phyloP scores from a whole-genome alignment of 2,329 filamentous ascomycete species.

The Furcasterigmium sp. region DNA sequence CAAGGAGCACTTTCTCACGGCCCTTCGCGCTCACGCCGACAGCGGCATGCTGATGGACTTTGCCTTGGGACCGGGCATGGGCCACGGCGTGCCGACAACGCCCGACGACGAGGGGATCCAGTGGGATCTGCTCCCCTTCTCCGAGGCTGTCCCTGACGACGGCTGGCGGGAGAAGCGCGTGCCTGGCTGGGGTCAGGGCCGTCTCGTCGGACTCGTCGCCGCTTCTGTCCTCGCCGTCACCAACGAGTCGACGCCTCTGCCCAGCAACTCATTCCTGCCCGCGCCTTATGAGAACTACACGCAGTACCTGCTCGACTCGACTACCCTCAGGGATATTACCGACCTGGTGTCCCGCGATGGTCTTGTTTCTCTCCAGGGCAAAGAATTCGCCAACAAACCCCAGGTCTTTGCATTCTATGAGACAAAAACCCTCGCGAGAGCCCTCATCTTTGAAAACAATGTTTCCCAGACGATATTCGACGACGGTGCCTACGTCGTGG shows the following conservation, averaged over 20 bases:
- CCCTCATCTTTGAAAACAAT: slow-evolving; percentile 2
- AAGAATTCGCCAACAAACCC: no score
- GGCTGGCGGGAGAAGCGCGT: no score
- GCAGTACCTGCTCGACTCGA: not conserved
- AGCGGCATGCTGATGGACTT: slow-evolving; percentile 37
- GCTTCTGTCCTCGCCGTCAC: not conserved
- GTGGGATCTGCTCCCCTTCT: slow-evolving; percentile 28
- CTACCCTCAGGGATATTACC: not conserved
- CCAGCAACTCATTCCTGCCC: no score
- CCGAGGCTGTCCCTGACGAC: no score
- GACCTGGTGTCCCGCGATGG: not conserved
- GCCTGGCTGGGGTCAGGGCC: slow-evolving; percentile 26
- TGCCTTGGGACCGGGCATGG: slow-evolving; percentile 39
- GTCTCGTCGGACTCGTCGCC: not conserved
- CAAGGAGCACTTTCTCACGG: slow-evolving; percentile 8
- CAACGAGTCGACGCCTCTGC: no score
- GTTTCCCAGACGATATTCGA: slow-evolving; percentile 5
- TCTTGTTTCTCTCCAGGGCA: not conserved
- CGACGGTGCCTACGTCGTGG: slow-evolving; percentile 17
- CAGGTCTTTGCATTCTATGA: not conserved
- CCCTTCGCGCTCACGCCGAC: slow-evolving; percentile 13
- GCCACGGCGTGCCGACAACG: slow-evolving; percentile 36
- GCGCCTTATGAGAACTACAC: no score
- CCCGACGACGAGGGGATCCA: slow-evolving; percentile 24
- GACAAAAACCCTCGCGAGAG: no score